A percentile compares a stretch with the other conserved stretches of the same genome.
Conservation (phyloP, 495 filamentous ascomycete genomes). For the Pseudoneurospora amorphoporcata region DNA sequence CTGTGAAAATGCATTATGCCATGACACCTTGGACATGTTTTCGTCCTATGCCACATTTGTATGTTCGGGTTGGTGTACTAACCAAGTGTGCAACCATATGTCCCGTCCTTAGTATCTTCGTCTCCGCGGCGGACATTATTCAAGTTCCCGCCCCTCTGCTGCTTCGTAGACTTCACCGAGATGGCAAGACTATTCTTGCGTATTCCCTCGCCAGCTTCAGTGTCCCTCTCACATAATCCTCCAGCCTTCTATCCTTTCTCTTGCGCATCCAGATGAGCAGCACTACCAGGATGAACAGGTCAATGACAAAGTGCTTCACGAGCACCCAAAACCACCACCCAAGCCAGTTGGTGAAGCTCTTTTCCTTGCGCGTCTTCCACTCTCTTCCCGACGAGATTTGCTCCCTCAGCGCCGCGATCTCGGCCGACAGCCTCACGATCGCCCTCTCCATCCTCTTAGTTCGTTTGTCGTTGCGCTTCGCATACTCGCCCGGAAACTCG, state of each 20-base stretch:
- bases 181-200: constrained; percentile 42
- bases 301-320: constrained; percentile 64
- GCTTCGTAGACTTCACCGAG: constrained; percentile 28
- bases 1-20: neutral
- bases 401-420: constrained; percentile 88
- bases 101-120: neutral
- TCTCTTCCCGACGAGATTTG: constrained; percentile 65
- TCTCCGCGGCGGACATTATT: neutral
- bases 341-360: constrained; percentile 56
- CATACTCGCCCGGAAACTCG: constrained; percentile 29
- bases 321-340: constrained; percentile 59
- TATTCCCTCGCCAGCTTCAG: constrained; percentile 52
- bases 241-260: constrained; percentile 64
- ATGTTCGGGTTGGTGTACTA: neutral
- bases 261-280: constrained; percentile 71
- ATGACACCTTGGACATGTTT: neutral
- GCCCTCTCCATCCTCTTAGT: constrained; percentile 75
- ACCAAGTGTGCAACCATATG: neutral
- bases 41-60: neutral
- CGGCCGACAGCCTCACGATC: constrained; percentile 80
- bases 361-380: constrained; percentile 42
- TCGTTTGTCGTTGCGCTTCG: constrained; percentile 51
- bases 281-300: constrained; percentile 57
- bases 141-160: neutral
- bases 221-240: constrained; percentile 61